Conservation (phyloP, 2,329 filamentous ascomycete genomes). For the Teratosphaeria pseudoeucalypti region DNA sequence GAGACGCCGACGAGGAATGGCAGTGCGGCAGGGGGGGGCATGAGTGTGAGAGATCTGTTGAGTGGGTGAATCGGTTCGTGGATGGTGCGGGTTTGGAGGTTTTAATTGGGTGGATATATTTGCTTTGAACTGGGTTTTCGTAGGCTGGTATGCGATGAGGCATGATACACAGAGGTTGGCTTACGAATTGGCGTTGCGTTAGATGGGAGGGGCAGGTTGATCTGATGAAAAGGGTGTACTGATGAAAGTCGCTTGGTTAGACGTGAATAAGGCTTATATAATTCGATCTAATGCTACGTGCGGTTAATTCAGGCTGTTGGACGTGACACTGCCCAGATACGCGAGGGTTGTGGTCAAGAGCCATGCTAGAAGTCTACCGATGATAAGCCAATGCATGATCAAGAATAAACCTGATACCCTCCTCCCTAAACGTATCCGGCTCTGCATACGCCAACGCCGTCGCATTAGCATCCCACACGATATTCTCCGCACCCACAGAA, state of each 20-base stretch:
- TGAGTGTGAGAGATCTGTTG: constrained; percentile 39
- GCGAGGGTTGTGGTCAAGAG: too few species aligned
- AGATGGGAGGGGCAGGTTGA: not conserved
- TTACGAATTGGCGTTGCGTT: not conserved
- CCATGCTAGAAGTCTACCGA: not conserved
- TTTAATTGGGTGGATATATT: not conserved
- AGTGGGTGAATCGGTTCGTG: constrained; percentile 16
- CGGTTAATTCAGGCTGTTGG: not conserved
- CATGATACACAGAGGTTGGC: not conserved
- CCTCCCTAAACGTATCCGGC: constrained; percentile 34
- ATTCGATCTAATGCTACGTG: not conserved
- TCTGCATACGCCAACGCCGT: constrained; percentile 26
- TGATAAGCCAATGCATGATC: constrained; percentile 17
- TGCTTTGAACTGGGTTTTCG: not conserved
- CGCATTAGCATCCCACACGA: constrained; percentile 38
- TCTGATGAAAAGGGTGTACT: not conserved
- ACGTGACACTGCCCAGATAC: not conserved
- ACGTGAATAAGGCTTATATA: not conserved
- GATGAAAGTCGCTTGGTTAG: not conserved
- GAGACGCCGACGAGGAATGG: constrained; percentile 4
- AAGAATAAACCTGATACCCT: constrained; percentile 35
- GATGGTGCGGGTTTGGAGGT: not conserved
- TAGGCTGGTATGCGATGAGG: not conserved
- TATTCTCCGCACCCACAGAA: constrained; percentile 27
- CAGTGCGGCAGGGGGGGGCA: constrained; percentile 14